Conservation (phyloP, 1,139 yeast species). For the Sugiyamaella pinicola region DNA sequence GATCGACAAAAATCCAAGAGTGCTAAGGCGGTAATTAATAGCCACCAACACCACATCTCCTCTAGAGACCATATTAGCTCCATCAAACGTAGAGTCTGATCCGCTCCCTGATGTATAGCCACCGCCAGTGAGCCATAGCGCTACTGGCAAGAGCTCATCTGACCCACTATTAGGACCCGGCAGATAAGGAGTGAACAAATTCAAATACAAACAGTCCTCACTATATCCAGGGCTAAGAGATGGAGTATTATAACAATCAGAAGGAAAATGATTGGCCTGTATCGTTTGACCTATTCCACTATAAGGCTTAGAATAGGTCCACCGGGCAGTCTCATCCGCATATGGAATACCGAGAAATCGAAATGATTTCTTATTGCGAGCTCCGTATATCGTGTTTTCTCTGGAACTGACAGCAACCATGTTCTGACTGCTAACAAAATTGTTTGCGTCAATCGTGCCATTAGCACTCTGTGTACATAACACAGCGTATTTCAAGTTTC, state of each 20-base stretch:
- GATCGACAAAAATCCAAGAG: conserved; percentile 40
- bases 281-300: conserved; percentile 9
- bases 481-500: conserved; percentile 1
- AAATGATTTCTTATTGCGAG: conserved; percentile 13
- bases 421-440: not conserved
- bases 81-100: conserved; percentile 20
- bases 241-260: conserved; percentile 20
- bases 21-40: conserved; percentile 41
- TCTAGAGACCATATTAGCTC: conserved; percentile 28
- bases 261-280: conserved; percentile 22
- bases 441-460: not conserved
- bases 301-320: conserved; percentile 19
- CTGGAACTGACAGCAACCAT: not conserved
- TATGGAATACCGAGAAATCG: conserved; percentile 28
- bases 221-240: conserved; percentile 12
- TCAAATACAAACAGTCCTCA: conserved; percentile 32
- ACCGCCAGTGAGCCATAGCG: conserved; percentile 45
- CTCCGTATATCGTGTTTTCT: conserved; percentile 2
- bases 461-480: conserved; percentile 9
- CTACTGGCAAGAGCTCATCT: conserved; percentile 36
- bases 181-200: conserved; percentile 28
- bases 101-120: conserved; percentile 30
- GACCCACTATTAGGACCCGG: conserved; percentile 18
- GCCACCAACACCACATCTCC: conserved; percentile 39
- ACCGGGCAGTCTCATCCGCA: conserved; percentile 34